Evolutionary conservation across 108 stramenopile genomes (phyloP).

Genomic region (Cyclotella sp.): DNA sequence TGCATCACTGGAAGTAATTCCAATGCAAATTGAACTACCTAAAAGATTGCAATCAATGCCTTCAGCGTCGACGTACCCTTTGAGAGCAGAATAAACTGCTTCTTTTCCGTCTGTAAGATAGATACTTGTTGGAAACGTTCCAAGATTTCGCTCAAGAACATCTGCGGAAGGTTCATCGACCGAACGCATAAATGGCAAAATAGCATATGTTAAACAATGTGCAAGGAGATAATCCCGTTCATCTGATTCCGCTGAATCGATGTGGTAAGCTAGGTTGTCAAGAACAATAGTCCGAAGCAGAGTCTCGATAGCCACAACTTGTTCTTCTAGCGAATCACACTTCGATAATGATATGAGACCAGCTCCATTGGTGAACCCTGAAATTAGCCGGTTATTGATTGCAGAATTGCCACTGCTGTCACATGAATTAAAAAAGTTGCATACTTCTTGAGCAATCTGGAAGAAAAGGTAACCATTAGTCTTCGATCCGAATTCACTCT

Average conservation of each 20-base stretch:
- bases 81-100: slow-evolving; percentile 31
- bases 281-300: slow-evolving; percentile 38
- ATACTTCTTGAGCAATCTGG: slow-evolving; percentile 74
- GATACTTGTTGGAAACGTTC: not conserved
- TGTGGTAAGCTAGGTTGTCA: slow-evolving; percentile 40
- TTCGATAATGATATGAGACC: not conserved
- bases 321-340: slow-evolving; percentile 24
- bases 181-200: slow-evolving; percentile 36
- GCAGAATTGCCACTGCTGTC: slow-evolving; percentile 45
- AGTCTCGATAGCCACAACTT: slow-evolving; percentile 21
- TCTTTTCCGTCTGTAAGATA: slow-evolving; percentile 13
- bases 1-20: slow-evolving; percentile 16
- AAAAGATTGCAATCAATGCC: slow-evolving; percentile 44
- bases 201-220: slow-evolving; percentile 30
- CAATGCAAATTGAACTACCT: slow-evolving; percentile 35
- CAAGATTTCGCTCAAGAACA: slow-evolving; percentile 30
- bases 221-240: slow-evolving; percentile 32
- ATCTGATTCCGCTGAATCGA: slow-evolving; percentile 14
- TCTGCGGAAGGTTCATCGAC: slow-evolving; percentile 24
- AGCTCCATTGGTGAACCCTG: slow-evolving; percentile 28
- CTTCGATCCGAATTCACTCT: slow-evolving; percentile 45
- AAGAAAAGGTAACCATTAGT: slow-evolving; percentile 63
- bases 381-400: slow-evolving; percentile 36
- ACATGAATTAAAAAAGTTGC: slow-evolving; percentile 63
- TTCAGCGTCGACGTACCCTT: slow-evolving; percentile 21